Conservation (phyloP, 73 alveolate genomes). For the Tetrahymena elliotti region DNA sequence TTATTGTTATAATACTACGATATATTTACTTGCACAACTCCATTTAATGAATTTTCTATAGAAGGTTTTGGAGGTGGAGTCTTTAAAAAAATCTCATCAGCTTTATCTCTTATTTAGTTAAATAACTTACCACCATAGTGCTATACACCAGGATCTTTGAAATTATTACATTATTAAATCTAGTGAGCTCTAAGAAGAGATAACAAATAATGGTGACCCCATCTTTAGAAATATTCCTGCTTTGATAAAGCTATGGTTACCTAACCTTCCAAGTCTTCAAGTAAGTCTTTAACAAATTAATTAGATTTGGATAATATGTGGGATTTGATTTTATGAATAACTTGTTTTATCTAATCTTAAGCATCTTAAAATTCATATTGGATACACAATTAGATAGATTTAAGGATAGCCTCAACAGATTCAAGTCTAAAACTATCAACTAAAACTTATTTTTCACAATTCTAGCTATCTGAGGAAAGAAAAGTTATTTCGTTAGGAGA, state of each 20-base stretch:
- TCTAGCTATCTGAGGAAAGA: background rate
- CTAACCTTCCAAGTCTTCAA: background rate
- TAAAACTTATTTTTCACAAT: background rate
- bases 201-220: background rate
- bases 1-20: background rate
- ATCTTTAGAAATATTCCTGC: background rate
- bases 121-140: background rate
- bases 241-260: background rate
- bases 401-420: background rate
- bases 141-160: constrained; percentile 3
- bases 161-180: background rate
- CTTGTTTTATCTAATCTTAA: background rate
- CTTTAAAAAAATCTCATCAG: background rate
- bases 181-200: background rate
- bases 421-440: background rate
- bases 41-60: background rate
- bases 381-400: background rate
- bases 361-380: background rate
- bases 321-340: background rate
- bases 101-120: background rate
- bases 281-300: background rate
- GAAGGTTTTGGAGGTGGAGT: background rate
- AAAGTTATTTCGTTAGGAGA: background rate
- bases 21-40: background rate
- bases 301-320: background rate